Conservation (phyloP, 2,329 filamentous ascomycete genomes). For the Botryotinia calthae region DNA sequence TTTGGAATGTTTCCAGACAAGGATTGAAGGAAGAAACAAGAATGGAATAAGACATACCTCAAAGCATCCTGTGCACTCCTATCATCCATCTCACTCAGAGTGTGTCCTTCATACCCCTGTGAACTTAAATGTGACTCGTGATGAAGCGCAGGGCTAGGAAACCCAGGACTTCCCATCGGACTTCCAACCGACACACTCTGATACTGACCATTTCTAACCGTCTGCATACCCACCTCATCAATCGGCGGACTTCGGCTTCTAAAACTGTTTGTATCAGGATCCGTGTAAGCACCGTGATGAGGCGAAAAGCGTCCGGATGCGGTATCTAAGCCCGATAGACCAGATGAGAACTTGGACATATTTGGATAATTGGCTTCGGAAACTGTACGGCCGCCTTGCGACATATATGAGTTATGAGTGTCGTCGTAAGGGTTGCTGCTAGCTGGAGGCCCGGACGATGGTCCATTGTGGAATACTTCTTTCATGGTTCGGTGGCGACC, state of each 20-base stretch:
- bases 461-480: constrained; percentile 18
- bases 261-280: constrained; percentile 17
- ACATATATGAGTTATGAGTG: constrained; percentile 29
- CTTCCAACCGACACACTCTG: constrained; percentile 16
- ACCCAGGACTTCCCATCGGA: constrained; percentile 15
- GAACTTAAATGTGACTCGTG: neutral
- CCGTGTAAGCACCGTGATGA: constrained; percentile 11
- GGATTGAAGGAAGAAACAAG: no score
- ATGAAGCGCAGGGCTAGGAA: constrained; percentile 9
- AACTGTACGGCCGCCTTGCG: constrained; percentile 22
- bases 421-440: constrained; percentile 10
- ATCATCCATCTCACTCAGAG: constrained; percentile 17
- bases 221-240: constrained; percentile 17
- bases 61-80: constrained; percentile 11
- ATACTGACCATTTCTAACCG: constrained; percentile 18
- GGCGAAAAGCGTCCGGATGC: constrained; percentile 16
- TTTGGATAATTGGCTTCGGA: constrained; percentile 31
- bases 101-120: neutral
- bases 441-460: neutral
- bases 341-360: constrained; percentile 25
- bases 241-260: constrained; percentile 17
- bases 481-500: constrained; percentile 36
- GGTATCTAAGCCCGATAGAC: neutral
- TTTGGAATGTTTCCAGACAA: neutral
- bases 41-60: neutral